Percentiles rank a stretch among this genome's conserved stretches.
phyloP scores from a whole-genome alignment of 2,329 filamentous ascomycete genomes.

The Xylaria sp. region DNA sequence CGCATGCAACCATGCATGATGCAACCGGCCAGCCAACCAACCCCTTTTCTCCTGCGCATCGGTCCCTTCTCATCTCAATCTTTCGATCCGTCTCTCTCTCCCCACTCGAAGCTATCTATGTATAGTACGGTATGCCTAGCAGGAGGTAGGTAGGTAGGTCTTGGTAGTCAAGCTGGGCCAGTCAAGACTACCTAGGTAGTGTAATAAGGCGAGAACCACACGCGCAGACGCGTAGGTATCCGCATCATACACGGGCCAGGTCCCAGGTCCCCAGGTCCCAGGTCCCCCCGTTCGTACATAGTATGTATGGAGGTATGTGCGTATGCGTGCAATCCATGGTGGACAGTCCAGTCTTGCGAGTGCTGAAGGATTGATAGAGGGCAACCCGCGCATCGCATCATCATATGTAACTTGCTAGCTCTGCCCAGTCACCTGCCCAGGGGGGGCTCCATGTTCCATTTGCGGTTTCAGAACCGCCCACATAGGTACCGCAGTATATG shows the following conservation, averaged over 20 bases:
- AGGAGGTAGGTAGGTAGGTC: too few species aligned
- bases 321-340: background rate
- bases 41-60: background rate
- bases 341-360: background rate
- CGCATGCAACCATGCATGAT: too few species aligned
- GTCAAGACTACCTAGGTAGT: background rate
- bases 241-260: background rate
- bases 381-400: conserved; percentile 24
- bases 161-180: too few species aligned
- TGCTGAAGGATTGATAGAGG: background rate
- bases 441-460: conserved; percentile 26
- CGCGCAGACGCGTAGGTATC: background rate
- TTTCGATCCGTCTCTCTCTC: background rate
- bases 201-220: background rate
- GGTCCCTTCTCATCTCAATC: background rate
- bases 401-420: conserved; percentile 19
- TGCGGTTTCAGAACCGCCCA: conserved; percentile 28
- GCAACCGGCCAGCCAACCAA: too few species aligned
- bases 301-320: conserved; percentile 1
- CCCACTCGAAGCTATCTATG: background rate
- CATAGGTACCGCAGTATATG: background rate
- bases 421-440: conserved; percentile 16
- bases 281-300: background rate
- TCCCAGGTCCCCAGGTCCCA: too few species aligned
- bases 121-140: too few species aligned